A percentile compares a stretch with the other conserved stretches of the same genome.
These are phyloP conservation scores for Aspergillus arachidicola DNA, from an alignment of 2,329 filamentous ascomycete species.

Conservation along the genomic window DNA sequence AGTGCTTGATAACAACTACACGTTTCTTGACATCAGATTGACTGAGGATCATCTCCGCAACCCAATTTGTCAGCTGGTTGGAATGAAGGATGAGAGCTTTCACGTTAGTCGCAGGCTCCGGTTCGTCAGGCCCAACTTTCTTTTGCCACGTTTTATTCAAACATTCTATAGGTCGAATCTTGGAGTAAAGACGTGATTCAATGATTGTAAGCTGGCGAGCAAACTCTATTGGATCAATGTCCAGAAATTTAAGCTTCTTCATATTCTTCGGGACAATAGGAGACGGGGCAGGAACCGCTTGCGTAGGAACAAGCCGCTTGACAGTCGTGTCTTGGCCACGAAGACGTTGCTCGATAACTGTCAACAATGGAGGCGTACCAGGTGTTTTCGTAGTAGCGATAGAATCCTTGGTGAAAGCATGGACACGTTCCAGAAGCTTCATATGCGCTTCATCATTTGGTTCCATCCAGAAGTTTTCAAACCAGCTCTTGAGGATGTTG, in stretches of 20 bases:
- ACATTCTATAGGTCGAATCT: conserved; percentile 94
- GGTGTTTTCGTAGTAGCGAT: conserved; percentile 93
- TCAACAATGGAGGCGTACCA: conserved; percentile 80
- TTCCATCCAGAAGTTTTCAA: conserved; percentile 99
- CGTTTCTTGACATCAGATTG: conserved; percentile 94
- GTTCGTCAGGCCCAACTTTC: conserved; percentile 72
- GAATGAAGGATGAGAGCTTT: conserved; percentile 96
- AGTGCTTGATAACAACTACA: conserved; percentile 97
- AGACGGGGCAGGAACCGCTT: conserved; percentile 77
- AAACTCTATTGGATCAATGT: conserved; percentile 95
- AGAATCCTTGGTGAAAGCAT: conserved; percentile 86
- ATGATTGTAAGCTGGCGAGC: conserved; percentile 97
- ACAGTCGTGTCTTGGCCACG: conserved; percentile 84
- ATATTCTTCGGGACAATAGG: conserved; percentile 98
- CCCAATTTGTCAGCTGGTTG: conserved; percentile 99
- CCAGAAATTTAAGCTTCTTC: conserved; percentile 98
- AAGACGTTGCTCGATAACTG: conserved; percentile 83
- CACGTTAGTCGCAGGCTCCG: conserved; percentile 86
- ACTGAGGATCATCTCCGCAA: conserved; percentile 96
- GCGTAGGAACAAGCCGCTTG: conserved; percentile 82
- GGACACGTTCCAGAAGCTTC: conserved; percentile 83
- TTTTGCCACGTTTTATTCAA: conserved; percentile 99
- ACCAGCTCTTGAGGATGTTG: conserved; percentile 97
- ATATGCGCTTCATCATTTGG: conserved; percentile 82
- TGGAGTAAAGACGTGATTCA: conserved; percentile 89